Conservation (phyloP, 805 yeast species). For the Teunomyces aglyptinius region DNA sequence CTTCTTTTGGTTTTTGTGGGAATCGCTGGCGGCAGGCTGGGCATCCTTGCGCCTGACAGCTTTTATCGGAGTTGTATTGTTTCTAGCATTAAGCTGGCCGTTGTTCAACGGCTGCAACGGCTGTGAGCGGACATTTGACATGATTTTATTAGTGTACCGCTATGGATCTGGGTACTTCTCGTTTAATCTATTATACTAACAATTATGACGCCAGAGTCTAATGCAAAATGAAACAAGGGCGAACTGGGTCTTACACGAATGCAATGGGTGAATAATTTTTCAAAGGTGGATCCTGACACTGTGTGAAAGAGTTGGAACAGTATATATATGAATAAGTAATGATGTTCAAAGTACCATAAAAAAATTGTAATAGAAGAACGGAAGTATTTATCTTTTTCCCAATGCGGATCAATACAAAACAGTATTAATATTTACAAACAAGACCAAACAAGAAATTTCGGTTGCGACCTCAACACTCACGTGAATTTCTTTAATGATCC, state of each 20-base stretch:
- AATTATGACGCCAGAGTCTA: background rate
- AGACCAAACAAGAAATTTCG: conserved; percentile 6
- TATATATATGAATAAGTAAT: conserved; percentile 1
- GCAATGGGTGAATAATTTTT: conserved; percentile 2
- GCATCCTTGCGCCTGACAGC: conserved; percentile 24
- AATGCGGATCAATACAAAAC: conserved; percentile 11
- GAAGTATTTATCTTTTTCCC: conserved; percentile 13
- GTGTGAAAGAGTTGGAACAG: conserved; percentile 1
- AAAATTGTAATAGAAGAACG: conserved; percentile 4
- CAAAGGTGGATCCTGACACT: conserved; percentile 3
- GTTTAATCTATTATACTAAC: background rate
- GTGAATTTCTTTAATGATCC: conserved; percentile 8
- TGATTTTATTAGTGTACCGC: conserved; percentile 2
- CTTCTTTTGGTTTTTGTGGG: conserved; percentile 45
- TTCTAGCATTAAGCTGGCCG: conserved; percentile 50
- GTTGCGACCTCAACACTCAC: conserved; percentile 6
- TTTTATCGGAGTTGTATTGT: conserved; percentile 41
- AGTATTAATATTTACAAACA: conserved; percentile 9
- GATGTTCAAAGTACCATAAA: conserved; percentile 3
- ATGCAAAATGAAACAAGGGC: background rate
- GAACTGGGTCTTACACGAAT: background rate
- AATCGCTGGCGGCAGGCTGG: conserved; percentile 12
- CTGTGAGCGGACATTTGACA: conserved; percentile 23
- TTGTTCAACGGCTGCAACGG: conserved; percentile 56
- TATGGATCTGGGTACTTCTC: background rate